Base-by-base conservation (phyloP, 139 green algal species). In the Gonium pectorale region DNA sequence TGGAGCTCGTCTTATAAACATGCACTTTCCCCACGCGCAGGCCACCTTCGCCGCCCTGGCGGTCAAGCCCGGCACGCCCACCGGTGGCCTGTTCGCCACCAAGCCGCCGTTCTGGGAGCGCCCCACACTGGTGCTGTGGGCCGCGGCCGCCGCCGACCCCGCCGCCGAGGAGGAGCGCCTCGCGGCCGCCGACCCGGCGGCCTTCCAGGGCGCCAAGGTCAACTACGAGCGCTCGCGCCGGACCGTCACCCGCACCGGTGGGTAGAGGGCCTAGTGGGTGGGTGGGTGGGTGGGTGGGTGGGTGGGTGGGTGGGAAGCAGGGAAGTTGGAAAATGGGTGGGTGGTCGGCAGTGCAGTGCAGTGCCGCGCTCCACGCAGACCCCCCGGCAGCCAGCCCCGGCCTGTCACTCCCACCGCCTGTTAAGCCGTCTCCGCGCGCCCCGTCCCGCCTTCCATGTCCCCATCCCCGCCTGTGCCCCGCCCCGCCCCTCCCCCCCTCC, bases 61-160 rank as follows among this genome's bases (percentile, higher is more conserved):
- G 4, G 84, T 79, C 0, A 89, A 90, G 62, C 86, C 88, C 31
- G 90, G 78, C 37, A 2, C 13, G 9, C 60, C 75, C 38, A 80
- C 71, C 54, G 44, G 51, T 21, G 90, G 92, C 26, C 86, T 88
- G 41, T 94, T 95, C 85, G 77, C 90, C 17, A 60, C 89, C 80
- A 96, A 96, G 87, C 83, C 92, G 13, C 92, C 93, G 2, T 97
- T 98, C 88, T 96, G 89, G 87, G 91, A 96, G 79, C 83, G 89
- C 37, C 87, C 85, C 13, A 70, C 83, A n/a, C 73, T 89, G 51
- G 31, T 89, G 63, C n/a, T 89, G 54, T 89, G 73, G 87, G 83
- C 72, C 27, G 83, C 80, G 29, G 82, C 70, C 22, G 78, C 82
- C 3, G 46, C 37, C 26, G 71, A 89, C 64, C 80, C 78, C 26